phyloP scores from a whole-genome alignment of 106 monocot genomes.

The Dioscorea alata region DNA sequence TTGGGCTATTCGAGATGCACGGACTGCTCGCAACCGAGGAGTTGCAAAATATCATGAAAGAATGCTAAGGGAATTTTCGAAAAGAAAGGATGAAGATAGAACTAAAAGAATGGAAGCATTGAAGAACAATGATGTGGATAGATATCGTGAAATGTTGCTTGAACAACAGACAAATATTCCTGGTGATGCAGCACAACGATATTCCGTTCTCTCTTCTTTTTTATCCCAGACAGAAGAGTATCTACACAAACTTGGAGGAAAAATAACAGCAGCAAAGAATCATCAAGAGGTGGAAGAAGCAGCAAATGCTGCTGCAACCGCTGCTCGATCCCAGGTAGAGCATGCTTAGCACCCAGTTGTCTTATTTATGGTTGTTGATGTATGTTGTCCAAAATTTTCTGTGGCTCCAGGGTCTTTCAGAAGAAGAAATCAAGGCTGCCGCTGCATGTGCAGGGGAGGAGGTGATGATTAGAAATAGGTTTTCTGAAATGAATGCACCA shows the following conservation, averaged over 20 bases:
- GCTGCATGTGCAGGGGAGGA: slow-evolving; percentile 93
- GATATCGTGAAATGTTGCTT: slow-evolving; percentile 88
- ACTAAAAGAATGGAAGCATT: slow-evolving; percentile 97
- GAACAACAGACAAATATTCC: slow-evolving; percentile 88
- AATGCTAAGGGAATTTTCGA: slow-evolving; percentile 87
- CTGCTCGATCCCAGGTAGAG: slow-evolving; percentile 70
- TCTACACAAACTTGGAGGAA: slow-evolving; percentile 87
- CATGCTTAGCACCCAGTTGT: no score
- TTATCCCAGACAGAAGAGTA: slow-evolving; percentile 97
- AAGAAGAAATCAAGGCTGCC: slow-evolving; percentile 89
- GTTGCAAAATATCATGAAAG: slow-evolving; percentile 94
- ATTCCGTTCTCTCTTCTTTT: slow-evolving; percentile 93
- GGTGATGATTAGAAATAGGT: slow-evolving; percentile 83
- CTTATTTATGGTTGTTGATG: background rate
- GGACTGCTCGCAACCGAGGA: slow-evolving; percentile 78
- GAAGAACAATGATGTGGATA: slow-evolving; percentile 97
- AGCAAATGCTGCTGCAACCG: slow-evolving; percentile 67
- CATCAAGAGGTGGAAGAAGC: slow-evolving; percentile 92
- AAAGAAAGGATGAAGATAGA: slow-evolving; percentile 79
- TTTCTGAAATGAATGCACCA: slow-evolving; percentile 97
- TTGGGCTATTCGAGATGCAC: slow-evolving; percentile 92
- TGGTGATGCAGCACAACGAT: slow-evolving; percentile 79
- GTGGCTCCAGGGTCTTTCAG: slow-evolving; percentile 69
- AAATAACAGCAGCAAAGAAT: slow-evolving; percentile 86
- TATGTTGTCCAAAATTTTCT: slow-evolving; percentile 1